Conservation (phyloP, 2,329 filamentous ascomycete genomes). For the Penicillium sp. region DNA sequence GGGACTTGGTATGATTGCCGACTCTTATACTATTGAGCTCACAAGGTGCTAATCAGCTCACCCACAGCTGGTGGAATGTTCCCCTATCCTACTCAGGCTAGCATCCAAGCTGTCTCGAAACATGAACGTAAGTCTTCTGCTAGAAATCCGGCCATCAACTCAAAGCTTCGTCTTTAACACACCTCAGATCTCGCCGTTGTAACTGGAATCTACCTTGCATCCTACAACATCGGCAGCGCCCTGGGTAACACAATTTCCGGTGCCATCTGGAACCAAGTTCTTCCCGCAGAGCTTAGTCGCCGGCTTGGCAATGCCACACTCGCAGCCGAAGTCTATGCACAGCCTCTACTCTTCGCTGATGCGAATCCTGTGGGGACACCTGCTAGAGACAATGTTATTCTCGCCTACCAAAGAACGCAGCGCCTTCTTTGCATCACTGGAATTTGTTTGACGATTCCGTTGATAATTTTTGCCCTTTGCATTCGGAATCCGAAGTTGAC, state of each 20-base stretch:
- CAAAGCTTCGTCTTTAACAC: neutral
- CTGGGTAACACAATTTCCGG: slow-evolving; percentile 63
- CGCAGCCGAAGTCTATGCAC: slow-evolving; percentile 45
- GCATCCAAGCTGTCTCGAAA: slow-evolving; percentile 53
- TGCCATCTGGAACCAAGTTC: slow-evolving; percentile 63
- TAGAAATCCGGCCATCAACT: neutral
- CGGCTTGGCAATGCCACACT: slow-evolving; percentile 43
- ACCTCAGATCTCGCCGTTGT: slow-evolving; percentile 56
- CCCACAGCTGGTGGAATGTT: slow-evolving; percentile 60
- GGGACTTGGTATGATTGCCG: slow-evolving; percentile 52
- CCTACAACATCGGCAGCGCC: slow-evolving; percentile 65
- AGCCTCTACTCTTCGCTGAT: slow-evolving; percentile 34
- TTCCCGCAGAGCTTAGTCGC: slow-evolving; percentile 50
- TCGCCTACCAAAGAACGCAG: slow-evolving; percentile 51
- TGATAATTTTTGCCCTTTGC: slow-evolving; percentile 50
- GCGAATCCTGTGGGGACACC: slow-evolving; percentile 49
- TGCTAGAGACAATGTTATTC: slow-evolving; percentile 47
- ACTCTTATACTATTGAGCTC: neutral
- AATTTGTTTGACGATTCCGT: slow-evolving; percentile 50
- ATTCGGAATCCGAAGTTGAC: slow-evolving; percentile 51
- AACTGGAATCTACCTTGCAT: slow-evolving; percentile 63
- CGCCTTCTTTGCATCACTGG: slow-evolving; percentile 54
- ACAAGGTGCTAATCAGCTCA: neutral
- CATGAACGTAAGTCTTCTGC: slow-evolving; percentile 45
- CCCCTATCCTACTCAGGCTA: slow-evolving; percentile 54